Evolutionary conservation across 2,329 filamentous ascomycete genomes (phyloP).

Genomic region (Alternaria burnsii): DNA sequence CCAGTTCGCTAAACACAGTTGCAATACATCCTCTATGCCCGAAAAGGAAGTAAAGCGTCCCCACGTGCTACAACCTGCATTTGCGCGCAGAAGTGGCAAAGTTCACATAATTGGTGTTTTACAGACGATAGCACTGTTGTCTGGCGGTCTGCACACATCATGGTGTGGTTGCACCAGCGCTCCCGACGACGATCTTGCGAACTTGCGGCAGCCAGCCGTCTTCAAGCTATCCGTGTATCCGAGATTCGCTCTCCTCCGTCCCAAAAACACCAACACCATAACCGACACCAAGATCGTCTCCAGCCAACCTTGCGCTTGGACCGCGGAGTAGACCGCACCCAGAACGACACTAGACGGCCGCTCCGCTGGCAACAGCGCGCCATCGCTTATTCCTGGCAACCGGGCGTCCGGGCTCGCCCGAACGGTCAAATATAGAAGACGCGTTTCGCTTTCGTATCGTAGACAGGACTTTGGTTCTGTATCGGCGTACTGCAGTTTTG

Average conservation of each 20-base stretch:
- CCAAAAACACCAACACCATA: background rate
- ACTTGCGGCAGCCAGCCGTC: background rate
- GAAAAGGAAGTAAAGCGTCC: background rate
- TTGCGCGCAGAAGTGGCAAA: background rate
- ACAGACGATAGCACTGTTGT: background rate
- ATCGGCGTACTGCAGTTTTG: background rate
- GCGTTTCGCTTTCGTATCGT: background rate
- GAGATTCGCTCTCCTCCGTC: background rate
- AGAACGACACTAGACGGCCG: background rate
- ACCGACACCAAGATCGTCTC: constrained; percentile 3
- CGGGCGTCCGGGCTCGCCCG: background rate
- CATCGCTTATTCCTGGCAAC: constrained; percentile 1
- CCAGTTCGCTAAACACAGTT: background rate
- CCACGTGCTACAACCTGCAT: background rate
- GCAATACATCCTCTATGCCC: constrained; percentile 1
- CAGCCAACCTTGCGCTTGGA: constrained; percentile 8
- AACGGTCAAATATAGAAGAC: background rate
- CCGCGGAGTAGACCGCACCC: background rate
- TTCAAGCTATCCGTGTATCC: background rate
- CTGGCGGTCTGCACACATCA: background rate
- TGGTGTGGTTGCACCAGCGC: background rate
- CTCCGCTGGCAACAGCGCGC: constrained; percentile 3
- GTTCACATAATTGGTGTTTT: background rate
- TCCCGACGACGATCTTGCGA: background rate
- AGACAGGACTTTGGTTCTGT: background rate